Conservation (phyloP, 2,329 filamentous ascomycete species). For the Diaporthe humulicola region DNA sequence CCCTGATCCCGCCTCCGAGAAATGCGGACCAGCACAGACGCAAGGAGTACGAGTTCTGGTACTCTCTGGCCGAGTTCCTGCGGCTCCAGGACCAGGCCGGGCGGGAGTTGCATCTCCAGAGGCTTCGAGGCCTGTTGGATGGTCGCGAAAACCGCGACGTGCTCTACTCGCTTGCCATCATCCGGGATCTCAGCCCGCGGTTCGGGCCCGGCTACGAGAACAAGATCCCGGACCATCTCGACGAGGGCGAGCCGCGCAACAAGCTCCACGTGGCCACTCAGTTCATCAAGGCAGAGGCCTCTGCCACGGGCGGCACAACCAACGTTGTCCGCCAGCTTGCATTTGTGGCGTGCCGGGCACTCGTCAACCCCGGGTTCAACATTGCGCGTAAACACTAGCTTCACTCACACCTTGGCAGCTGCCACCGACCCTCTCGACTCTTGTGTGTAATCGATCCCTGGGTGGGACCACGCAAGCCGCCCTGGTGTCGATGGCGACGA, state of each 20-base stretch:
- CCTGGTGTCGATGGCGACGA: neutral
- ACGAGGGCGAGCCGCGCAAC: conserved; percentile 76
- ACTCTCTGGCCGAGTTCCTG: conserved; percentile 79
- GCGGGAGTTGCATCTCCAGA: conserved; percentile 75
- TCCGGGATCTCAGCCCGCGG: conserved; percentile 79
- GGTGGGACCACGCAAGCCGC: neutral
- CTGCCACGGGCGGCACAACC: conserved; percentile 76
- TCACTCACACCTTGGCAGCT: neutral
- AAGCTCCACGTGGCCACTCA: conserved; percentile 78
- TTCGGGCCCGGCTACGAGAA: conserved; percentile 71
- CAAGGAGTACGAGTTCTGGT: conserved; percentile 86
- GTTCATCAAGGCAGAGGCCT: conserved; percentile 76
- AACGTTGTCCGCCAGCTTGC: conserved; percentile 80
- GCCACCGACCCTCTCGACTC: neutral
- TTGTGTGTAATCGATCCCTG: neutral
- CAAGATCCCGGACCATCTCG: conserved; percentile 69
- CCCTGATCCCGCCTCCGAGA: conserved; percentile 63
- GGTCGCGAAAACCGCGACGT: conserved; percentile 90
- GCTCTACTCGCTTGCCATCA: conserved; percentile 88
- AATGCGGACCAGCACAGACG: conserved; percentile 66
- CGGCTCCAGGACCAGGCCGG: conserved; percentile 71
- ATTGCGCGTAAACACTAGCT: conserved; percentile 52
- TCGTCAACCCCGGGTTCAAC: conserved; percentile 66
- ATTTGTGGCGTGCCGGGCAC: conserved; percentile 74
- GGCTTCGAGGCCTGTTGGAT: conserved; percentile 79